Evolutionary conservation across 148 eudicot genomes (phyloP).

Genomic region (Spergularia bocconei): DNA sequence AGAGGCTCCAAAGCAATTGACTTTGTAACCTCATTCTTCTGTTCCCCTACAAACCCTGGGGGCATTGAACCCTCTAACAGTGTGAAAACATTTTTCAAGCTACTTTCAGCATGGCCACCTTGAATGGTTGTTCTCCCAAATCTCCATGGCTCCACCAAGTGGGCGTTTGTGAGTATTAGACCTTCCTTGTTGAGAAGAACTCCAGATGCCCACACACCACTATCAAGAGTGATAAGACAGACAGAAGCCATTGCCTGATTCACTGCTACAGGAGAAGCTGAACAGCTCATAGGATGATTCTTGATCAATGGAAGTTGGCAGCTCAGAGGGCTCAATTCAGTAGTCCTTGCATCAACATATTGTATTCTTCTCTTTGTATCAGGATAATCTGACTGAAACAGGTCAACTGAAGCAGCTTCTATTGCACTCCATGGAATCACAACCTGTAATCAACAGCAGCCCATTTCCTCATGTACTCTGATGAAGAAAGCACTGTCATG

Average conservation of each 20-base stretch:
- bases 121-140: constrained; percentile 50
- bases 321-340: constrained; percentile 18
- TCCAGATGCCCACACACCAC: constrained; percentile 96
- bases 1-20: constrained; percentile 26
- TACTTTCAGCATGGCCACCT: constrained; percentile 36
- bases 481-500: neutral
- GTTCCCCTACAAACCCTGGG: constrained; percentile 9
- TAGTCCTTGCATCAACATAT: constrained; percentile 26
- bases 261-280: constrained; percentile 37
- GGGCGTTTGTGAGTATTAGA: constrained; percentile 93
- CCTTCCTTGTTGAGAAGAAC: constrained; percentile 77
- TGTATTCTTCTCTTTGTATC: constrained; percentile 25
- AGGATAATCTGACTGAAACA: constrained; percentile 39
- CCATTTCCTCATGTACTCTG: constrained; percentile 10
- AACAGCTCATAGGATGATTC: constrained; percentile 23
- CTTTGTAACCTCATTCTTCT: constrained; percentile 19
- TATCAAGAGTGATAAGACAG: constrained; percentile 73
- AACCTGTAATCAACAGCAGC: constrained; percentile 49
- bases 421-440: constrained; percentile 92
- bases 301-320: constrained; percentile 22
- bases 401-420: constrained; percentile 58
- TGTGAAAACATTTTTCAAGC: constrained; percentile 23
- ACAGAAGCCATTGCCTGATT: constrained; percentile 65
- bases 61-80: constrained; percentile 27
- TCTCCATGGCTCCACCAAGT: constrained; percentile 97